Conservation (phyloP, 345 rosid genomes). For the Anacardium occidentale region DNA sequence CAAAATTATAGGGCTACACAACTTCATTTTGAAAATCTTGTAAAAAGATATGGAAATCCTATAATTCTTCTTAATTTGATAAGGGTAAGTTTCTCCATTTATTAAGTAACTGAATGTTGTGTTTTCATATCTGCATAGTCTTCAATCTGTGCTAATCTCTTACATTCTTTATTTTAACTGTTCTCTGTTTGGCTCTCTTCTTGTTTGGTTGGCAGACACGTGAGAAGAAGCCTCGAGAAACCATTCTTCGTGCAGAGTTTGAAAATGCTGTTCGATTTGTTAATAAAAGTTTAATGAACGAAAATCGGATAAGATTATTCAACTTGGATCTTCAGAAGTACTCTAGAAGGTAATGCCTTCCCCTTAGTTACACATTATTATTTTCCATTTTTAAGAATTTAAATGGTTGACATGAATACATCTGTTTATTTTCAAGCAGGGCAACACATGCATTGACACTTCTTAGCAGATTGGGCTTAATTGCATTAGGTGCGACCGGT, state of each 20-base stretch:
- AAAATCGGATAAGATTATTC: constrained; percentile 70
- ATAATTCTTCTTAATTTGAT: constrained; percentile 80
- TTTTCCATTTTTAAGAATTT: neutral
- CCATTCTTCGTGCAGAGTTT: constrained; percentile 79
- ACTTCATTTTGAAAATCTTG: constrained; percentile 92
- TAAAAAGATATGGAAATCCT: constrained; percentile 86
- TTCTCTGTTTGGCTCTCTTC: constrained; percentile 21
- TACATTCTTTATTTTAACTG: constrained; percentile 6
- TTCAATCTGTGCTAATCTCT: constrained; percentile 16
- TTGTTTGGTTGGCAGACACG: constrained; percentile 47
- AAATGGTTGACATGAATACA: constrained; percentile 7
- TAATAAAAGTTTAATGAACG: constrained; percentile 58
- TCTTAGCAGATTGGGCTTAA: constrained; percentile 63
- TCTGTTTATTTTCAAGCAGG: constrained; percentile 40
- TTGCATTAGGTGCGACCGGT: constrained; percentile 74
- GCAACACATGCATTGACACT: constrained; percentile 66
- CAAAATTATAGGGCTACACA: constrained; percentile 72
- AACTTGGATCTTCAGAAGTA: constrained; percentile 86
- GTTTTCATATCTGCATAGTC: neutral
- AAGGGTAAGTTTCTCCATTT: constrained; percentile 51
- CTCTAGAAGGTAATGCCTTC: constrained; percentile 57
- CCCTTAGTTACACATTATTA: neutral
- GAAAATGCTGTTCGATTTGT: constrained; percentile 67
- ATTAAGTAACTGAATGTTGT: neutral
- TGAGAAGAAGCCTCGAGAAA: constrained; percentile 92